Evolutionary conservation across 2,329 filamentous ascomycete genomes (phyloP), one percentile per base, ranked within the genome.

Genomic region (Geosmithia putterillii): DNA sequence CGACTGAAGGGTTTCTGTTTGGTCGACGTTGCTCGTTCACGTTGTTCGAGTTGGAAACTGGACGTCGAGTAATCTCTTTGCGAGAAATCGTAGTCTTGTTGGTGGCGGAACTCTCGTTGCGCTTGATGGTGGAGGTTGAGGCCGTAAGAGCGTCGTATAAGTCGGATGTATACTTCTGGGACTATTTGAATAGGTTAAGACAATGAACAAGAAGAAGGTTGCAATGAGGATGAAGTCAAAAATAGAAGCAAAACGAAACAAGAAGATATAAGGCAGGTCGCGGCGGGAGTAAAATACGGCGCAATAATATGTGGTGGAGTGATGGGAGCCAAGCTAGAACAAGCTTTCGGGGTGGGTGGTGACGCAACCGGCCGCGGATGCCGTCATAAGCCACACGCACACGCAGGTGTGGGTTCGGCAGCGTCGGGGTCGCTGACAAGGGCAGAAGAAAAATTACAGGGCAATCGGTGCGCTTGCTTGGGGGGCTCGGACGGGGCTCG

Each of bases 281-380:
- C 10, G 28, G 10, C 6, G 15, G 15, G 28, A 32, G 28, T 12
- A 14, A n/a, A n/a, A n/a, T n/a, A n/a, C n/a, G n/a, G n/a, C n/a
- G n/a, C n/a, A n/a, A n/a, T n/a, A n/a, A n/a, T n/a, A 32, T 32
- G 28, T 17, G 17, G 21, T 28, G 39, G 39, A 41, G 23, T 41
- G 39, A 20, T 17, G 39, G 14, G 17, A 25, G 22, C 3, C 38
- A 40, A 15, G 18, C 38, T 23, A 40, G 22, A 20, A 40, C 38
- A 40, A 40, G 38, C 38, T 40, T 32, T 28, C 14, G 7, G 22
- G 12, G 22, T 17, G 21, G 19, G 22, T n/a, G 15, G 22, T 41
- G 39, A 41, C 39, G 39, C 39, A 41, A 41, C 39, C 22, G 39
- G n/a, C 18, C 15, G 18, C n/a, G 9, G 14, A n/a, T 40, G 38